Evolutionary conservation across 257 asterid species (phyloP), one percentile per base, ranked within the genome.

Genomic region (Echium plantagineum): DNA sequence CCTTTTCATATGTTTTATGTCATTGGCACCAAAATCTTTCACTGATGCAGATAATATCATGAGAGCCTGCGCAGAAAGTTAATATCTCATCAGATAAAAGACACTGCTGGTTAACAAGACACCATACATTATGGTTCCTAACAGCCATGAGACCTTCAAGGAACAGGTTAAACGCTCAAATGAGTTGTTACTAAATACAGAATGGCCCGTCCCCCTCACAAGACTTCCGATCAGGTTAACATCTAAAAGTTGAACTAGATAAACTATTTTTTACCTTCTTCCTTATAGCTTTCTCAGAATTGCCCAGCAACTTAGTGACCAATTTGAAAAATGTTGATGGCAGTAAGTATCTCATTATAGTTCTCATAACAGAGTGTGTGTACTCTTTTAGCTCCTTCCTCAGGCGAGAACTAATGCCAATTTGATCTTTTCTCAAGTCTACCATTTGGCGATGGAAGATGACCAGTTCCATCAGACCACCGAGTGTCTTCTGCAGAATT

Each of bases 401-500:
- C 81, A 82, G 52, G 63, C 56, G 58, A 58, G 78, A 74, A 19
- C 93, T 83, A 63, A 80, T 79, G 69, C 61, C 76, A 58, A 38
- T 62, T 59, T 75, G 72, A 71, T 78, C 79, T 76, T 78, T 77
- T 59, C 66, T 83, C 2, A 57, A 70, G 72, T 86, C 93, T 21
- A 80, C 71, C 58, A 75, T 63, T 69, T 75, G 89, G 58, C 79
- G 76, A 72, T 79, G 84, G 71, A 56, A 75, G 49, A 93, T 84
- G 64, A 76, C 79, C 74, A 79, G 86, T 81, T 86, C 95, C 94
- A 84, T 72, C 17, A 93, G 84, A 26, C 73, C 82, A 38, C 97
- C 95, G 74, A 76, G 66, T 72, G 85, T 71, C 58, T 57, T 55
- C 98, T 91, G 90, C 80, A 78, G 52, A 76, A 52, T 59, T 67